Percentiles rank a stretch among this genome's conserved stretches.
Evolutionary conservation across 2,329 filamentous ascomycete genomes (phyloP).

Genomic region (Fusarium hainanense): DNA sequence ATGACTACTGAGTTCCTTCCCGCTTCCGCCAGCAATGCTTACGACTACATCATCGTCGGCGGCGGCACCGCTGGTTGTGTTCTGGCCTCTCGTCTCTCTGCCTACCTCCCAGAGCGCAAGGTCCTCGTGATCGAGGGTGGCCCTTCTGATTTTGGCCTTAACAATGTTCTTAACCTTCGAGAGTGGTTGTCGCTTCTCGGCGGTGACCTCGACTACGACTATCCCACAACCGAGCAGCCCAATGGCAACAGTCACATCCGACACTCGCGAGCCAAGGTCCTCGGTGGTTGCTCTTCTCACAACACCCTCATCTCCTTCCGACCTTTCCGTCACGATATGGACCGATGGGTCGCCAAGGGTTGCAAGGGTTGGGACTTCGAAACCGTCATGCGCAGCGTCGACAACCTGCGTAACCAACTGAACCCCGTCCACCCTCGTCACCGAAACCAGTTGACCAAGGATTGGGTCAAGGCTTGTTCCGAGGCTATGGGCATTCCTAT

Average conservation of each 20-base stretch:
- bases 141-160: slow-evolving; percentile 88
- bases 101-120: slow-evolving; percentile 85
- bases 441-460: slow-evolving; percentile 89
- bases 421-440: slow-evolving; percentile 88
- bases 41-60: slow-evolving; percentile 87
- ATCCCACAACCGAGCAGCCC: slow-evolving; percentile 88
- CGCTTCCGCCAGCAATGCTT: slow-evolving; percentile 71
- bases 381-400: slow-evolving; percentile 82
- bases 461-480: slow-evolving; percentile 87
- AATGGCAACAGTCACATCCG: slow-evolving; percentile 93
- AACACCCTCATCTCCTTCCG: slow-evolving; percentile 95
- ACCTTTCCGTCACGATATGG: slow-evolving; percentile 88
- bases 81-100: slow-evolving; percentile 80
- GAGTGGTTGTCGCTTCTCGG: slow-evolving; percentile 88
- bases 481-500: slow-evolving; percentile 83
- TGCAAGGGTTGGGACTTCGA: slow-evolving; percentile 89
- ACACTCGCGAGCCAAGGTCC: slow-evolving; percentile 90
- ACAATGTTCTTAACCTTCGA: slow-evolving; percentile 85
- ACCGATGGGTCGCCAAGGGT: slow-evolving; percentile 84
- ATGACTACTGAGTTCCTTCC: slow-evolving; percentile 78
- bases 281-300: slow-evolving; percentile 92
- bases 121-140: slow-evolving; percentile 89
- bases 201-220: slow-evolving; percentile 91
- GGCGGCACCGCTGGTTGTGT: slow-evolving; percentile 90
- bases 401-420: slow-evolving; percentile 89